Evolutionary conservation across 2,329 filamentous ascomycete genomes (phyloP).

Genomic region (Paracorniculantispora psalliotae): DNA sequence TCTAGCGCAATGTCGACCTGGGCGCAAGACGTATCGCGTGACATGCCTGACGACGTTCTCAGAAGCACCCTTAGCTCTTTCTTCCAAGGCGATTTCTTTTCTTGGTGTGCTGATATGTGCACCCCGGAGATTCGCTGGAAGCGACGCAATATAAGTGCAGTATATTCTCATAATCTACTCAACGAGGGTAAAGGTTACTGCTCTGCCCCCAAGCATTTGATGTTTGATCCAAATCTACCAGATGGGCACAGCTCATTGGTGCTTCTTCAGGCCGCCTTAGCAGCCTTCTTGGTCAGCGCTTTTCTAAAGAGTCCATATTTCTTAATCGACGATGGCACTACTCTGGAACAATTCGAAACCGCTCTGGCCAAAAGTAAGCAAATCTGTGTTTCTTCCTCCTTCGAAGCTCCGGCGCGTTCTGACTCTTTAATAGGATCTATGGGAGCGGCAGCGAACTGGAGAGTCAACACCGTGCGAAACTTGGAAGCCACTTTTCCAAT

Average conservation of each 20-base stretch:
- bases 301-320: not conserved
- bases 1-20: not conserved
- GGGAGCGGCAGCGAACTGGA: not conserved
- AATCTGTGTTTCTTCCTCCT: not conserved
- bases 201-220: not conserved
- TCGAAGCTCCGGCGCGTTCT: not conserved
- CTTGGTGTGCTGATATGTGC: slow-evolving; percentile 5
- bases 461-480: not conserved
- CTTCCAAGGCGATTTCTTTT: not conserved
- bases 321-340: fast-evolving
- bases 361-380: not conserved
- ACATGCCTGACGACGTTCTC: not conserved
- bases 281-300: not conserved
- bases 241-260: not conserved
- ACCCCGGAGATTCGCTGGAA: not conserved
- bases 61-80: not conserved
- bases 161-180: not conserved
- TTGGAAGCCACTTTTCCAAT: not conserved
- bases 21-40: not conserved
- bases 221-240: not conserved
- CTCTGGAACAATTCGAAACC: not conserved
- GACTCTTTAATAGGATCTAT: not conserved
- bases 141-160: fast-evolving
- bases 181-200: not conserved
- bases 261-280: not conserved